Evolutionary conservation across 1,139 yeast species (phyloP).

Genomic region (Tardiomyces depauwii): DNA sequence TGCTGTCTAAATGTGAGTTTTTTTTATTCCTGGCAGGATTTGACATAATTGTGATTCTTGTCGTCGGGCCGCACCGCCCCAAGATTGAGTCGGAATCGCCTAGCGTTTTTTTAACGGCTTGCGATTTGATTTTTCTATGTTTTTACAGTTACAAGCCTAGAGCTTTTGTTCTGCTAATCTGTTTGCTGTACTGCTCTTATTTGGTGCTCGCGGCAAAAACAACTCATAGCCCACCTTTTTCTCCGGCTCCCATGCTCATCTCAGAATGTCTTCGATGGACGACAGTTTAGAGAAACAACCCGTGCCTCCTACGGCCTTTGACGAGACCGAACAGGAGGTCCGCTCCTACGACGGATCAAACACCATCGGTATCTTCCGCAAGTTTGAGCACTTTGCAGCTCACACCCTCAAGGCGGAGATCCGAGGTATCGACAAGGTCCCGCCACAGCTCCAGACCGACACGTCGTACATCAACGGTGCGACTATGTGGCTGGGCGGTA

Average conservation of each 20-base stretch:
- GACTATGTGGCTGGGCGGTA: slow-evolving; percentile 90
- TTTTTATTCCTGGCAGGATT: too few species aligned
- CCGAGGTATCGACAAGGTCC: slow-evolving; percentile 58
- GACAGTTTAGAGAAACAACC: not conserved
- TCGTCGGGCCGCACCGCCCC: too few species aligned
- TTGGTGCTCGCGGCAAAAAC: too few species aligned
- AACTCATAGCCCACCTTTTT: too few species aligned
- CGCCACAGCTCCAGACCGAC: slow-evolving; percentile 57
- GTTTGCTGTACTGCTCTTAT: too few species aligned
- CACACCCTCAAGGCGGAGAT: slow-evolving; percentile 31
- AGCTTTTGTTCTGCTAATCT: too few species aligned
- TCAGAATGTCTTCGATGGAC: not conserved
- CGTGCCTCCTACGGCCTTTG: not conserved
- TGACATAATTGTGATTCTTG: too few species aligned
- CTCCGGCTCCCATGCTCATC: not conserved
- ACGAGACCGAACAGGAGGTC: not conserved
- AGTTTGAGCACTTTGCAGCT: not conserved
- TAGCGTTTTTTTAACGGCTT: too few species aligned
- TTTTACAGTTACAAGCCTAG: not conserved
- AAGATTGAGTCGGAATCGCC: too few species aligned
- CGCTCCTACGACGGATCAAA: not conserved
- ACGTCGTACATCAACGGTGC: slow-evolving; percentile 58
- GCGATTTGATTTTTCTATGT: too few species aligned
- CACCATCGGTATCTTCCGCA: not conserved
- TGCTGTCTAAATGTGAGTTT: not conserved